Evolutionary conservation across 1,284 basidiomycete species (phyloP), one percentile per base, ranked within the genome.

Genomic region (Tilletia setariae): DNA sequence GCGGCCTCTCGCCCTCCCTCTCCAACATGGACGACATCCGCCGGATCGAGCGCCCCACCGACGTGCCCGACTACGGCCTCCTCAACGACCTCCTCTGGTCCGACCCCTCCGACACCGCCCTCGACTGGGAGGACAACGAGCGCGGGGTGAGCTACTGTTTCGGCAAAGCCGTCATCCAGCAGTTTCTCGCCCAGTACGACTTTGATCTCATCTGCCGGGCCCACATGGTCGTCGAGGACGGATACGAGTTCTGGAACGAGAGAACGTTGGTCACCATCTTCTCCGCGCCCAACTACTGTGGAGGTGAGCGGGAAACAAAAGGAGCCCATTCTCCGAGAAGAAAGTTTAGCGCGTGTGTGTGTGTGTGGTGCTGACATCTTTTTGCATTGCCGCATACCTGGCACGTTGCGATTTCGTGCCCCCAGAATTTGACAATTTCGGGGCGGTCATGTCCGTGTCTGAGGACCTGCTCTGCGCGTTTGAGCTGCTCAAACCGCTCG

Each of bases 191-290:
- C 43, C 80, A 82, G 73, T 83, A 87, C 82, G 96, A 99, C 84
- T 98, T 99, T 90, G 96, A 99, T 84, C 87, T 99, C 72, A 98
- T 99, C 84, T 98, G 96, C 85, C 90, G 96, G 66, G 96, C 96
- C 49, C 96, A 99, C 85, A 98, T 98, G 96, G 96, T 99, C 46
- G 96, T 99, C 67, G 96, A 99, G 72, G 84, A 85, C 71, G 96
- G 95, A 1, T 98, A 98, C 82, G 96, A 99, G 85, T 99, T 99
- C 82, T 99, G 96, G 93, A 98, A 98, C 80, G 96, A 99, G 79
- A 87, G 96, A 72, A 98, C 95, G 66, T 85, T 99, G 74, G 96
- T 99, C 61, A 99, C 96, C 0, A 94, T 99, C 63, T 99, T 99
- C 84, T 95, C 93, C 76, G 96, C 96, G 67, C 77, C 76, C 9